Conservation (phyloP, 495 filamentous ascomycete species). For the Pyrenula massariospora region DNA sequence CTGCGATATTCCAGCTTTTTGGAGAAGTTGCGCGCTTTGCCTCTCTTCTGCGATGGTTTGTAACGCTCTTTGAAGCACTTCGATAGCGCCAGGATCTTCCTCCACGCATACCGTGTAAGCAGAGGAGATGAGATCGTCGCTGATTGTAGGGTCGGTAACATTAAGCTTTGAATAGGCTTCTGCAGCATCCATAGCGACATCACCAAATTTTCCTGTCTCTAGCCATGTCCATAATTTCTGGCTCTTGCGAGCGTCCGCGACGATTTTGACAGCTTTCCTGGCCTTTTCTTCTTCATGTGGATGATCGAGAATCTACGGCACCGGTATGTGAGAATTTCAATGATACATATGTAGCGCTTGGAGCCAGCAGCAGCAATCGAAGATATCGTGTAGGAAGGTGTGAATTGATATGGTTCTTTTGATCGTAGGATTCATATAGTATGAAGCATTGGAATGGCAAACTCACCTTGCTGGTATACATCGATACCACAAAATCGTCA, state of each 20-base stretch:
- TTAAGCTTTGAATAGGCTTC: conserved; percentile 46
- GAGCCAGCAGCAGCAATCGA: too few relatives aligned
- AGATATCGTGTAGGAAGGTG: too few relatives aligned
- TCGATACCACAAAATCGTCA: conserved; percentile 49
- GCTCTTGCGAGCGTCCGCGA: conserved; percentile 45
- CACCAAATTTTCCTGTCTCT: conserved; percentile 37
- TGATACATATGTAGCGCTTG: too few relatives aligned
- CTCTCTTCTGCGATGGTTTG: conserved; percentile 36
- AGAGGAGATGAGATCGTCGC: conserved; percentile 37
- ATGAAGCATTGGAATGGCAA: neutral
- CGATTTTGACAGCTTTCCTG: conserved; percentile 41
- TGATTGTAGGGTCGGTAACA: conserved; percentile 38
- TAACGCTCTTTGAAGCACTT: conserved; percentile 37
- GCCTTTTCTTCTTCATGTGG: conserved; percentile 34
- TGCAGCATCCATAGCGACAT: conserved; percentile 43
- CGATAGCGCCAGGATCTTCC: conserved; percentile 34
- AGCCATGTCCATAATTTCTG: conserved; percentile 39
- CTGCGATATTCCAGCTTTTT: conserved; percentile 21
- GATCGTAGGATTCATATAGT: neutral
- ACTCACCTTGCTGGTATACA: conserved; percentile 44
- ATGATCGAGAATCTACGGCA: conserved; percentile 26
- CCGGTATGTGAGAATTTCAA: neutral
- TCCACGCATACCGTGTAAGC: conserved; percentile 35
- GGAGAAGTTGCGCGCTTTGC: conserved; percentile 28
- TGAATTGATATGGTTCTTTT: too few relatives aligned